Evolutionary conservation across 78 protist species (phyloP).

Genomic region (Dictyostelium purpureum): DNA sequence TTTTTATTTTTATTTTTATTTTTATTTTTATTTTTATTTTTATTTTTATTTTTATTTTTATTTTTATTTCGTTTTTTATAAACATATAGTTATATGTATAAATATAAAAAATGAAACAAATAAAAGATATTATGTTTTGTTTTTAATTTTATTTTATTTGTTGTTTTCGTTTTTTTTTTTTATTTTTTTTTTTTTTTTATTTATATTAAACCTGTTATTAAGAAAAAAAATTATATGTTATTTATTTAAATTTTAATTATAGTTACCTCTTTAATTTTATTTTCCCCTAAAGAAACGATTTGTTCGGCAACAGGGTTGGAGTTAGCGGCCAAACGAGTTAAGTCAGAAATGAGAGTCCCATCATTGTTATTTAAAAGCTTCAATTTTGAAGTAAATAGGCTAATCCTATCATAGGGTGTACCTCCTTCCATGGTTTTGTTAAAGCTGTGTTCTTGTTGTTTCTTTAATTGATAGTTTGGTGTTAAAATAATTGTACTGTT

Average conservation of each 20-base stretch:
- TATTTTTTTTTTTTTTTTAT: not conserved
- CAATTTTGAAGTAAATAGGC: not conserved
- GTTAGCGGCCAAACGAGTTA: not conserved
- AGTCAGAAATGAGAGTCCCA: not conserved
- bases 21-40: not conserved
- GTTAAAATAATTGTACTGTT: too few relatives aligned
- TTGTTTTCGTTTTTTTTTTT: not conserved
- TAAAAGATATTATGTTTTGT: not conserved
- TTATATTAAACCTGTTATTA: not conserved
- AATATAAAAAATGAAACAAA: not conserved
- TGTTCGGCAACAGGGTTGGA: not conserved
- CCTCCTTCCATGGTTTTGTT: not conserved
- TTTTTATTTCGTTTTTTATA: not conserved
- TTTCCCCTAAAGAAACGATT: conserved; percentile 8
- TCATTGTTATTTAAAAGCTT: not conserved
- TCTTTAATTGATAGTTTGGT: too few relatives aligned
- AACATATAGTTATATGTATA: not conserved
- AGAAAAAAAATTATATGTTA: not conserved
- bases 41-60: not conserved
- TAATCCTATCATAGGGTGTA: not conserved
- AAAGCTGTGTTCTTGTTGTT: too few relatives aligned
- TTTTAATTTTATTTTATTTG: not conserved
- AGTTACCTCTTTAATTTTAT: conserved; percentile 14
- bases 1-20: not conserved
- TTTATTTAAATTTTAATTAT: not conserved